Percentiles rank a stretch among this genome's conserved stretches.
These are phyloP conservation scores for Aspergillus sclerotioniger DNA, from an alignment of 495 filamentous ascomycete species.

Conservation along the genomic window DNA sequence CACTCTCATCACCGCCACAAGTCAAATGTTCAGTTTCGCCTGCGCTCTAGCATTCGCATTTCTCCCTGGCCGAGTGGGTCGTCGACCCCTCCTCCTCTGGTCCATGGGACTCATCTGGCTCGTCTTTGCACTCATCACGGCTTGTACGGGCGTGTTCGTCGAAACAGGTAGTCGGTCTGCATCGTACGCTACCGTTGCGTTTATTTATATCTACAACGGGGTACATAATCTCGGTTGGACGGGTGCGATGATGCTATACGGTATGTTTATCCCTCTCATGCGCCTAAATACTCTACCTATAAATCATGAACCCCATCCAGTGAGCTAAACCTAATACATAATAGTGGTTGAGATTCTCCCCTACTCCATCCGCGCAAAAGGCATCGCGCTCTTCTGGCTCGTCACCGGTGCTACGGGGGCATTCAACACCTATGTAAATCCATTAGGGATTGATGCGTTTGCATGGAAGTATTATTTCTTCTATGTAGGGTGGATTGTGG, in stretches of 20 bases:
- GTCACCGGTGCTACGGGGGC: conserved; percentile 55
- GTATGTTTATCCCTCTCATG: neutral
- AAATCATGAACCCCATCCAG: too few relatives aligned
- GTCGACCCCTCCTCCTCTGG: conserved; percentile 52
- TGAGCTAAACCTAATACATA: too few relatives aligned
- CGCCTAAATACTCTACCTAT: neutral
- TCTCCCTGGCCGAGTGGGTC: conserved; percentile 53
- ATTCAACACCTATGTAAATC: conserved; percentile 55
- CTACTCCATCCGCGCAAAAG: conserved; percentile 64
- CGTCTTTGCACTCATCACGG: conserved; percentile 38
- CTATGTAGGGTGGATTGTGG: conserved; percentile 58
- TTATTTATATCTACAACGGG: neutral
- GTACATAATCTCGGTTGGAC: neutral
- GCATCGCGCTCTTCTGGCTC: conserved; percentile 50
- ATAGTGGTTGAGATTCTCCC: conserved; percentile 60
- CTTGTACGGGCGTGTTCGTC: conserved; percentile 50
- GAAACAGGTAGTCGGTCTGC: conserved; percentile 34
- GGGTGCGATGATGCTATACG: neutral
- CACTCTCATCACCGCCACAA: conserved; percentile 24
- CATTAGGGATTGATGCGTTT: conserved; percentile 52
- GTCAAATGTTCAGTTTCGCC: conserved; percentile 42
- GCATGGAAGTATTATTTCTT: conserved; percentile 57
- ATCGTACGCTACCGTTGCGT: neutral
- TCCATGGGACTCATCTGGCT: conserved; percentile 50
- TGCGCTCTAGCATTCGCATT: conserved; percentile 23